phyloP scores from a whole-genome alignment of 768 basidiomycete species.

The Amyloporia xantha region DNA sequence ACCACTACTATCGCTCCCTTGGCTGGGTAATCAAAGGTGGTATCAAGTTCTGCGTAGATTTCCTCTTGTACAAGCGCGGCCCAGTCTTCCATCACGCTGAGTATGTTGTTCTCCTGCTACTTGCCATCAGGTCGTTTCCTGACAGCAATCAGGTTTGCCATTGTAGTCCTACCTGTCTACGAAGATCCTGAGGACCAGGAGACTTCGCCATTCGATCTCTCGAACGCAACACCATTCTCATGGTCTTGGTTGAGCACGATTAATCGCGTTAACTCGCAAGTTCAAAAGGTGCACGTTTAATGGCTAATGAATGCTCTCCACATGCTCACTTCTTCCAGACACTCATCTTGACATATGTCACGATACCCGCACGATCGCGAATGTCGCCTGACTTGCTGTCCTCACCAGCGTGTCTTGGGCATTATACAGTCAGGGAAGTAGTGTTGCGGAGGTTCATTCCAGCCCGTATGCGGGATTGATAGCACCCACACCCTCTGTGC shows the following conservation, averaged over 20 bases:
- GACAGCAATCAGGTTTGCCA: constrained; percentile 62
- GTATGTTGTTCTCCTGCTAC: constrained; percentile 36
- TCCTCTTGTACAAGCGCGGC: constrained; percentile 88
- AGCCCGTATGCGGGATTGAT: constrained; percentile 86
- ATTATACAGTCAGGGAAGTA: constrained; percentile 83
- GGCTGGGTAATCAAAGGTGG: constrained; percentile 97
- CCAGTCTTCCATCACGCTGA: constrained; percentile 96
- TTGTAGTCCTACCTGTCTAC: constrained; percentile 88
- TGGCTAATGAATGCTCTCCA: neutral
- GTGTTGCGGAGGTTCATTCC: constrained; percentile 82
- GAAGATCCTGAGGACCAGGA: constrained; percentile 71
- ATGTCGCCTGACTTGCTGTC: constrained; percentile 44
- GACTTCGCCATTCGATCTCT: constrained; percentile 55
- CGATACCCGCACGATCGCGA: constrained; percentile 73
- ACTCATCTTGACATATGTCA: constrained; percentile 84
- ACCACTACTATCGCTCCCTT: constrained; percentile 92
- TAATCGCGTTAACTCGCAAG: constrained; percentile 93
- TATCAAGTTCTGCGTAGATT: constrained; percentile 96
- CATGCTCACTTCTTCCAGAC: constrained; percentile 47
- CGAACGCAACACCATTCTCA: constrained; percentile 64
- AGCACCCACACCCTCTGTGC: no score
- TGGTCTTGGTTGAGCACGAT: constrained; percentile 98
- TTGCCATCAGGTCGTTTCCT: neutral
- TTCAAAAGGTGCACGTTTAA: constrained; percentile 69
- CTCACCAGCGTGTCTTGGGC: constrained; percentile 67